phyloP scores from a whole-genome alignment of 805 yeast species.

The Lipomyces yamanashiensis region DNA sequence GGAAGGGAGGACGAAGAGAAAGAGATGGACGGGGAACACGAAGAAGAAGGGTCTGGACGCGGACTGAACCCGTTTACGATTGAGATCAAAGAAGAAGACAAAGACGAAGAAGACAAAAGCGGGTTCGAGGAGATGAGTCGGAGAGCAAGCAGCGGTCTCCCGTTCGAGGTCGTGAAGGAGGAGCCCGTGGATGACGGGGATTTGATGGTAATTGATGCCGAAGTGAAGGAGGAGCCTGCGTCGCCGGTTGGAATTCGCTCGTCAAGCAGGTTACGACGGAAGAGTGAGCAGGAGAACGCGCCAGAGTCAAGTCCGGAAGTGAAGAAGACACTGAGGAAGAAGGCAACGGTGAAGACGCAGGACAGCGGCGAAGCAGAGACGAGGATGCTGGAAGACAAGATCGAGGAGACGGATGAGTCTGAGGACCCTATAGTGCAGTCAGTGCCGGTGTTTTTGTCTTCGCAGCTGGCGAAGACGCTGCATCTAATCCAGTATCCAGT shows the following conservation, averaged over 20 bases:
- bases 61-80: constrained; percentile 10
- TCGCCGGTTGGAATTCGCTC: constrained; percentile 2
- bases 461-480: constrained; percentile 43
- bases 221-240: constrained; percentile 6
- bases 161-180: constrained; percentile 8
- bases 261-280: constrained; percentile 2
- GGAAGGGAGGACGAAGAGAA: too few relatives aligned
- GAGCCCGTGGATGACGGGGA: constrained; percentile 17
- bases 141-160: background rate
- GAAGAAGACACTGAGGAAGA: background rate
- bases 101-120: constrained; percentile 1
- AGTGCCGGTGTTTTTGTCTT: constrained; percentile 59
- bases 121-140: background rate
- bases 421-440: constrained; percentile 67
- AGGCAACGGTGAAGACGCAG: background rate
- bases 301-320: background rate
- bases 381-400: background rate
- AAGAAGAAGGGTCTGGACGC: background rate
- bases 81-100: constrained; percentile 19
- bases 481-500: constrained; percentile 67
- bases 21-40: background rate
- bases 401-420: constrained; percentile 27
- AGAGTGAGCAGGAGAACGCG: background rate
- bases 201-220: constrained; percentile 4
- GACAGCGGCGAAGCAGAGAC: background rate